Conservation (phyloP, 2,329 filamentous ascomycete genomes). For the Cladophialophora carrionii region DNA sequence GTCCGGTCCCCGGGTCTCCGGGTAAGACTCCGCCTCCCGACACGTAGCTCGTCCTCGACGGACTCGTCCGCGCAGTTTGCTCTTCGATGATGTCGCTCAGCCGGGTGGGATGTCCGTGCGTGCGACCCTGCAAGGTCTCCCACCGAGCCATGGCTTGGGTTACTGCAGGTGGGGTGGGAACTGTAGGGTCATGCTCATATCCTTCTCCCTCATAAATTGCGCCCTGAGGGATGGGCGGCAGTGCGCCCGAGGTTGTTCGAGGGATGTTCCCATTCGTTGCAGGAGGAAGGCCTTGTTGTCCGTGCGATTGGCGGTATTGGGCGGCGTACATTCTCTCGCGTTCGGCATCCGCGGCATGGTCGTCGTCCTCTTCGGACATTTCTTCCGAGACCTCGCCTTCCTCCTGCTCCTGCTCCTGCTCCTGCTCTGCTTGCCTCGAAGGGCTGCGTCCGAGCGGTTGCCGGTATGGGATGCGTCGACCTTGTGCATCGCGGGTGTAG, state of each 20-base stretch:
- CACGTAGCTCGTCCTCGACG: slow-evolving; percentile 66
- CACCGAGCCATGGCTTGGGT: slow-evolving; percentile 62
- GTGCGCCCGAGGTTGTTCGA: slow-evolving; percentile 26
- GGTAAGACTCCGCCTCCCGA: slow-evolving; percentile 25
- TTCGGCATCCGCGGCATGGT: slow-evolving; percentile 53
- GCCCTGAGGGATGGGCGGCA: slow-evolving; percentile 33
- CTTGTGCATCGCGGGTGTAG: slow-evolving; percentile 64
- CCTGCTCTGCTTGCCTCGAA: slow-evolving; percentile 13
- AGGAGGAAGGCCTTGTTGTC: slow-evolving; percentile 40
- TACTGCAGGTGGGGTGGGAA: slow-evolving; percentile 16
- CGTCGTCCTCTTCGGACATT: slow-evolving; percentile 52
- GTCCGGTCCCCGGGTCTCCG: slow-evolving; percentile 11
- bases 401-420: slow-evolving; percentile 24
- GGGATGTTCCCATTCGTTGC: slow-evolving; percentile 25
- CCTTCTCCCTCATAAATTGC: slow-evolving; percentile 69
- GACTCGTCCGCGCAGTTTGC: slow-evolving; percentile 62
- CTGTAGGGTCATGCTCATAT: slow-evolving; percentile 55
- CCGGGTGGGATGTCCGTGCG: slow-evolving; percentile 84
- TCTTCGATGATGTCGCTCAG: slow-evolving; percentile 88
- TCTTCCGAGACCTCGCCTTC: slow-evolving; percentile 26
- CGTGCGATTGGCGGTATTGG: slow-evolving; percentile 36
- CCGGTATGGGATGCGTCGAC: slow-evolving; percentile 61
- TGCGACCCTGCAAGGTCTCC: slow-evolving; percentile 68
- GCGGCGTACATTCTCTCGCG: slow-evolving; percentile 45
- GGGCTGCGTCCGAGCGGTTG: slow-evolving; percentile 45